Base-by-base conservation (phyloP, 2,329 filamentous ascomycete genomes). In the Venturiaceae sp. region DNA sequence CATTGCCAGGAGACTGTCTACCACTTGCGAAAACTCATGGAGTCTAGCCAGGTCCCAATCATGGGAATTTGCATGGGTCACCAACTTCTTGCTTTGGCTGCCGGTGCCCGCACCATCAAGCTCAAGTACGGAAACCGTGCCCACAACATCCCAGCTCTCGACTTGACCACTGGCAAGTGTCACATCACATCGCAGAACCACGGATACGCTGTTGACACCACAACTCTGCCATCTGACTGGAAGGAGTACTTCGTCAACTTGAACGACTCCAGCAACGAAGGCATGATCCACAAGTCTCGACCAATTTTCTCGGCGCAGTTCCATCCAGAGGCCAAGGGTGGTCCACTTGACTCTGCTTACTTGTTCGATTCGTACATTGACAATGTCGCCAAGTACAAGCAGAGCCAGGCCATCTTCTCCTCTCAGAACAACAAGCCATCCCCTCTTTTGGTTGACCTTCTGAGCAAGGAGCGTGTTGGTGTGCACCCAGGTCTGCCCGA, bases 171-270 rank as follows among this genome's bases (percentile, higher is more conserved):
- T 37, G 92, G 94, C 60, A 90, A 92, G 74, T 97, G 94, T 84
- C 92, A 97, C 80, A 97, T 97, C 74, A 97, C 92, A 60, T 92
- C 87, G 73, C 94, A 99, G 80, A 97, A 97, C 79, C 94, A 97
- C 77, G 94, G 94, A 62, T 99, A 97, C 69, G 94, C 92, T 46
- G 89, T 99, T 60, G 92, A 97, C 69, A 83, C 88, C 5, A 80
- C 82, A 60, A 96, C 90, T 11, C 80, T 99, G 41, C 84, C 89
- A 58, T 79, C 77, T 58, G 91, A 96, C 37, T 99, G 91, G 85
- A 94, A 92, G 81, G 92, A 96, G 74, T 97, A 95, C 81, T 99
- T 97, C 72, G 87, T 95, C 74, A 97, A 99, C 80, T 80, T 97
- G 64, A 99, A 97, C 75, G 94, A 99, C 70, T 90, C 91, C 62